Evolutionary conservation across 331 rosid genomes (phyloP).

Genomic region (Malus hybrid): DNA sequence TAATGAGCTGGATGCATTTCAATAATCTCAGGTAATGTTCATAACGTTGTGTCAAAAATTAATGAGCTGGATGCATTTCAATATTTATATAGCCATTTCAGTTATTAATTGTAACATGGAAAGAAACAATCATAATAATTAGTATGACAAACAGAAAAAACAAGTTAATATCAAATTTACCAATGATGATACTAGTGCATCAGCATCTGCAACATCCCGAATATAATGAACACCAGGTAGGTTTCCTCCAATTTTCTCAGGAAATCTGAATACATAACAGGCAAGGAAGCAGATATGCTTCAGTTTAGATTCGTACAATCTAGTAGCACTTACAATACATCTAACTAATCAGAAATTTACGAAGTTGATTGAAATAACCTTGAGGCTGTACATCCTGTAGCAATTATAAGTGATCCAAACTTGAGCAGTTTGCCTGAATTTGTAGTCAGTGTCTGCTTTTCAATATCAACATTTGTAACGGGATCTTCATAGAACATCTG

Average conservation of each 20-base stretch:
- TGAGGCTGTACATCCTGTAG: conserved; percentile 80
- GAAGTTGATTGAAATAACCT: conserved; percentile 40
- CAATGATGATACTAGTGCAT: conserved; percentile 62
- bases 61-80: neutral
- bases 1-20: neutral
- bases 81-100: neutral
- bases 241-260: conserved; percentile 82
- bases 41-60: neutral
- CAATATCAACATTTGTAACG: conserved; percentile 53
- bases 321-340: neutral
- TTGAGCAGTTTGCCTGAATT: conserved; percentile 73
- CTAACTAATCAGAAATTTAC: neutral
- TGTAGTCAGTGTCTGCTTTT: conserved; percentile 62
- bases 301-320: conserved; percentile 2
- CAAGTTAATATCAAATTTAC: conserved; percentile 27
- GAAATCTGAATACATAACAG: conserved; percentile 50
- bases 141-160: neutral
- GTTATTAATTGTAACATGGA: neutral
- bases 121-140: neutral
- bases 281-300: conserved; percentile 15
- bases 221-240: conserved; percentile 84
- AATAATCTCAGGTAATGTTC: neutral
- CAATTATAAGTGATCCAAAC: conserved; percentile 78
- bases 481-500: conserved; percentile 78
- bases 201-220: conserved; percentile 93